Percentiles rank a stretch among this genome's conserved stretches.
These are phyloP conservation scores for Solioccasus polychromus DNA, from an alignment of 768 basidiomycete species.

Conservation along the genomic window DNA sequence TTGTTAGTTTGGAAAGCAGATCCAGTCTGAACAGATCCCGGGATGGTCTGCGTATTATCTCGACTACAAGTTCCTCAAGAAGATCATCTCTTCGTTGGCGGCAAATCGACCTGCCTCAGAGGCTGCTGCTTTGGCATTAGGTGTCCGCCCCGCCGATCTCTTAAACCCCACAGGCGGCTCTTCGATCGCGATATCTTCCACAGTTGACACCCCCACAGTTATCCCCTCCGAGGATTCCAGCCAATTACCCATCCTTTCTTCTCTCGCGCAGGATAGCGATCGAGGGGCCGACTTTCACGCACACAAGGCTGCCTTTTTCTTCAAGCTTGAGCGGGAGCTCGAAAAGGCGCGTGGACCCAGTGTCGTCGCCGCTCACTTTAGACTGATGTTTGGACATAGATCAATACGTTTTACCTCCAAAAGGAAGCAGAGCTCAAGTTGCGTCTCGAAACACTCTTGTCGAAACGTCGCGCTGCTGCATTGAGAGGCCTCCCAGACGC, in stretches of 20 bases:
- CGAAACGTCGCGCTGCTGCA: conserved; percentile 86
- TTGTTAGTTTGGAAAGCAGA: conserved; percentile 92
- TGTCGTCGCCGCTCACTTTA: conserved; percentile 5
- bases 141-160: conserved; percentile 67
- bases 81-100: conserved; percentile 94
- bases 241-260: conserved; percentile 58
- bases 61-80: conserved; percentile 98
- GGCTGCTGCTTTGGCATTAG: conserved; percentile 81
- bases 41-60: conserved; percentile 96
- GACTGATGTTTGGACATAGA: conserved; percentile 47
- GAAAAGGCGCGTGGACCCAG: conserved; percentile 70
- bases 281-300: conserved; percentile 86
- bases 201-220: conserved; percentile 11
- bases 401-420: conserved; percentile 96
- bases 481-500: conserved; percentile 69
- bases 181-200: conserved; percentile 27
- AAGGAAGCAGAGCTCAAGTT: conserved; percentile 94
- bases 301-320: conserved; percentile 97
- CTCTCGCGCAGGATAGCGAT: conserved; percentile 63
- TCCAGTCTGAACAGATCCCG: conserved; percentile 93
- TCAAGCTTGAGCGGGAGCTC: conserved; percentile 94
- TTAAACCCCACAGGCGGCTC: conserved; percentile 34
- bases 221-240: conserved; percentile 39
- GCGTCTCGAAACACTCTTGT: conserved; percentile 88
- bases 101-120: conserved; percentile 89